Evolutionary conservation across 495 filamentous ascomycete species (phyloP).

Genomic region (Aspergillus cristatus): DNA sequence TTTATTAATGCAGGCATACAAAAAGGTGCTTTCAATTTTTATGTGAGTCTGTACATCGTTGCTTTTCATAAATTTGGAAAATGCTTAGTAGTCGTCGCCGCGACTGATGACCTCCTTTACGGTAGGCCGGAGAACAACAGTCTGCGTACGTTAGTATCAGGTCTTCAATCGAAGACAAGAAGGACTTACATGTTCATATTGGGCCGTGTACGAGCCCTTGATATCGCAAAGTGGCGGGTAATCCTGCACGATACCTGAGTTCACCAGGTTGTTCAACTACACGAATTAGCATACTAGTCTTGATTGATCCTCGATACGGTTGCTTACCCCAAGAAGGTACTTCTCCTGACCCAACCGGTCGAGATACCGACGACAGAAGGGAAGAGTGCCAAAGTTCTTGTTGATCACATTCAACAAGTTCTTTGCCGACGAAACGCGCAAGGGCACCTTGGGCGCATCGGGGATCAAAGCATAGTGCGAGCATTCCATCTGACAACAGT

Average conservation of each 20-base stretch:
- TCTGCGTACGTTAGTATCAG: conserved; percentile 44
- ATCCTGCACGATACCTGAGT: conserved; percentile 74
- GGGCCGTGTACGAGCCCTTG: conserved; percentile 92
- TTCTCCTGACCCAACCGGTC: conserved; percentile 82
- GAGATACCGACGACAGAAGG: conserved; percentile 78
- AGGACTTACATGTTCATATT: conserved; percentile 81
- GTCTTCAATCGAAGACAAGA: background rate
- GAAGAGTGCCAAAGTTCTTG: conserved; percentile 86
- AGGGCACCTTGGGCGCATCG: conserved; percentile 57
- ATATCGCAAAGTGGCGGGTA: conserved; percentile 86
- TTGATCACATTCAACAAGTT: conserved; percentile 75
- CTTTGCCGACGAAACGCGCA: conserved; percentile 69
- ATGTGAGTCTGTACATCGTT: background rate
- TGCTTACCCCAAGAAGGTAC: conserved; percentile 73
- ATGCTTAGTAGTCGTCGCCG: conserved; percentile 72
- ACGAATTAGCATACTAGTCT: conserved; percentile 16
- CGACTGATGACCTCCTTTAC: conserved; percentile 91
- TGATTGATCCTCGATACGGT: no score
- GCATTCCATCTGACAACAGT: conserved; percentile 44
- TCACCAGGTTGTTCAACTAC: conserved; percentile 81
- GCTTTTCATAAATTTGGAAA: background rate
- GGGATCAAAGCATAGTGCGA: conserved; percentile 65
- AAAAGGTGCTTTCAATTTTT: no score
- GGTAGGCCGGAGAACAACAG: conserved; percentile 75
- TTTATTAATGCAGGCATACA: no score